phyloP scores from a whole-genome alignment of 306 rosid genomes.

The Glycine soja region DNA sequence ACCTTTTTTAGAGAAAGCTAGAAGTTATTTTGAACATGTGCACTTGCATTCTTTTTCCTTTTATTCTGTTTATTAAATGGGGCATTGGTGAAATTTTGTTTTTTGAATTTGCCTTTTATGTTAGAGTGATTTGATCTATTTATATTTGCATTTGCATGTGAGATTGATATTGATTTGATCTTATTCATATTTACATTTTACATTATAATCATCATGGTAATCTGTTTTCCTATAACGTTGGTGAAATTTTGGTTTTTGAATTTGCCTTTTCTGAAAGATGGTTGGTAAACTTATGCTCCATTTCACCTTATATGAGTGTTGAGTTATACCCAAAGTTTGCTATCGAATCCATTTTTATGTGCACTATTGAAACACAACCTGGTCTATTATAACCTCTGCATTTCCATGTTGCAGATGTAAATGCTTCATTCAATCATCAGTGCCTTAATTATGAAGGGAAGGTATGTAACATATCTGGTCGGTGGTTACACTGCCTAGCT shows the following conservation, averaged over 20 bases:
- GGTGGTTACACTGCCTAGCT: constrained; percentile 36
- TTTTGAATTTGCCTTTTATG: neutral
- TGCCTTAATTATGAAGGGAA: constrained; percentile 85
- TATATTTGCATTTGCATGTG: no score
- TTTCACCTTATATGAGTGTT: constrained; percentile 30
- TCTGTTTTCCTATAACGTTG: constrained; percentile 35
- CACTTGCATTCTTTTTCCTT: constrained; percentile 15
- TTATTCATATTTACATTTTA: constrained; percentile 34
- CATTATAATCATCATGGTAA: constrained; percentile 23
- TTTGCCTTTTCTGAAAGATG: constrained; percentile 11
- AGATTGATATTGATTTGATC: neutral
- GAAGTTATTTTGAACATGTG: neutral
- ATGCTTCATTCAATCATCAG: constrained; percentile 77
- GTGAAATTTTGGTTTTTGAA: constrained; percentile 32
- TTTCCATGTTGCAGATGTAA: constrained; percentile 70
- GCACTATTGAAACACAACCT: constrained; percentile 25
- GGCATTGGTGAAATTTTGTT: no score
- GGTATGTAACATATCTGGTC: constrained; percentile 58
- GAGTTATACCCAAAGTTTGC: constrained; percentile 5
- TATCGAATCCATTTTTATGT: neutral
- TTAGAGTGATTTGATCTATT: no score
- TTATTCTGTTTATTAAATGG: constrained; percentile 26
- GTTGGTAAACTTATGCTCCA: constrained; percentile 31
- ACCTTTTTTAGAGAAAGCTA: constrained; percentile 19
- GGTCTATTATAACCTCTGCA: constrained; percentile 29